Evolutionary conservation across 768 basidiomycete species (phyloP).

Genomic region (Lepiota venenata): DNA sequence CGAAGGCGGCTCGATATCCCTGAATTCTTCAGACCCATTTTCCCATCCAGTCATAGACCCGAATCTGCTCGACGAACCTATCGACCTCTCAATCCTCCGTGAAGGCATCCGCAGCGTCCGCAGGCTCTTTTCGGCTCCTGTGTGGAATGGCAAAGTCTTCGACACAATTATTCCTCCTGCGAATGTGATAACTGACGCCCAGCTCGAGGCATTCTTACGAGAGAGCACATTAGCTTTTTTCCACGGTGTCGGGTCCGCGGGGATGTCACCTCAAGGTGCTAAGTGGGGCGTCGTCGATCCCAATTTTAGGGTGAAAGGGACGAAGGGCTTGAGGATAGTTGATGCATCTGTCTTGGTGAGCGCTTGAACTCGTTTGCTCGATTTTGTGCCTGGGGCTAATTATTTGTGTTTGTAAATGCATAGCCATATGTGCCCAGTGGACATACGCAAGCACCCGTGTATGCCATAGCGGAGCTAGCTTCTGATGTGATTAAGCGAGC

Average conservation of each 20-base stretch:
- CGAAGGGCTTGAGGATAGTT: conserved; percentile 30
- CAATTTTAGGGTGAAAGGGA: conserved; percentile 32
- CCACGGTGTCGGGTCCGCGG: conserved; percentile 31
- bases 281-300: conserved; percentile 33
- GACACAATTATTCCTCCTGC: neutral
- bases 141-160: conserved; percentile 6
- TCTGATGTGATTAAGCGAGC: no score
- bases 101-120: conserved; percentile 13
- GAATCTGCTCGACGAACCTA: conserved; percentile 4
- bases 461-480: conserved; percentile 5
- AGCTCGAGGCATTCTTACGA: conserved; percentile 17
- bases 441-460: conserved; percentile 11
- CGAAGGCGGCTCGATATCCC: conserved; percentile 9
- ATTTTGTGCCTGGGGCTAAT: neutral
- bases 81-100: conserved; percentile 10
- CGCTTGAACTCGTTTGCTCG: neutral
- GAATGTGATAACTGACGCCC: neutral
- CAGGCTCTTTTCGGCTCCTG: conserved; percentile 6
- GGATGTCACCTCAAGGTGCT: conserved; percentile 25
- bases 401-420: neutral
- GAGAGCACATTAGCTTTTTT: conserved; percentile 16
- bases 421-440: conserved; percentile 10
- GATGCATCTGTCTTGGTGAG: conserved; percentile 34
- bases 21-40: conserved; percentile 3
- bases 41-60: conserved; percentile 5